phyloP scores from a whole-genome alignment of 208 protist species.

The Trypanosoma platydactyli region DNA sequence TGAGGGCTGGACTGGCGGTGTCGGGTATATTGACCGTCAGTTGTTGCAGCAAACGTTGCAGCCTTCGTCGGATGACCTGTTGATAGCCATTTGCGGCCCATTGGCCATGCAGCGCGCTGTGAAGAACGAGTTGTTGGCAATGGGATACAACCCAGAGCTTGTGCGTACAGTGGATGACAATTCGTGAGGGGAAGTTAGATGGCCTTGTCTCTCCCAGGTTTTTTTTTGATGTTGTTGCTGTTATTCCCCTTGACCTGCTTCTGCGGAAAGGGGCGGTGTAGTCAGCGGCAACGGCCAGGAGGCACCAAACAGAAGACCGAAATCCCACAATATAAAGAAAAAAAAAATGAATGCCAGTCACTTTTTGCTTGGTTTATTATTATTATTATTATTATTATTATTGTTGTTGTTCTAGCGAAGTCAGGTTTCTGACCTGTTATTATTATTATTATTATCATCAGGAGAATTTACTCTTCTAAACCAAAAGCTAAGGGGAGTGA shows the following conservation, averaged over 20 bases:
- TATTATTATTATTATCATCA: no score
- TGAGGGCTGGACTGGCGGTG: conserved; percentile 60
- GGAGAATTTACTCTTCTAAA: no score
- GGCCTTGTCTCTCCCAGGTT: not conserved
- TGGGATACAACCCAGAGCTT: conserved; percentile 57
- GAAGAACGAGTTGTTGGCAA: conserved; percentile 38
- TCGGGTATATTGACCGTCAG: conserved; percentile 49
- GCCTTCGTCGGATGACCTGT: conserved; percentile 54
- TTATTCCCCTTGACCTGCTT: no score
- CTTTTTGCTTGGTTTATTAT: not conserved
- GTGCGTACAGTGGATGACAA: conserved; percentile 71
- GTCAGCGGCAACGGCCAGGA: no score
- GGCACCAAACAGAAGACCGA: no score
- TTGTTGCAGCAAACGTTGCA: conserved; percentile 46
- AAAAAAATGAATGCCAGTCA: no score
- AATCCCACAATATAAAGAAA: no score
- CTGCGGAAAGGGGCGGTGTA: no score
- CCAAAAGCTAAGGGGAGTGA: no score
- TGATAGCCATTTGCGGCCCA: conserved; percentile 82
- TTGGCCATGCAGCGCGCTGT: conserved; percentile 75
- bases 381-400: not conserved
- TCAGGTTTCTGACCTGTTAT: no score
- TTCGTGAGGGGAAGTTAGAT: not conserved
- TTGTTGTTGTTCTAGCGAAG: not conserved
- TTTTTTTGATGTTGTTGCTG: no score